These are phyloP conservation scores for Nicotiana tabacum DNA, from an alignment of 257 asterid genomes.

Conservation along the genomic window DNA sequence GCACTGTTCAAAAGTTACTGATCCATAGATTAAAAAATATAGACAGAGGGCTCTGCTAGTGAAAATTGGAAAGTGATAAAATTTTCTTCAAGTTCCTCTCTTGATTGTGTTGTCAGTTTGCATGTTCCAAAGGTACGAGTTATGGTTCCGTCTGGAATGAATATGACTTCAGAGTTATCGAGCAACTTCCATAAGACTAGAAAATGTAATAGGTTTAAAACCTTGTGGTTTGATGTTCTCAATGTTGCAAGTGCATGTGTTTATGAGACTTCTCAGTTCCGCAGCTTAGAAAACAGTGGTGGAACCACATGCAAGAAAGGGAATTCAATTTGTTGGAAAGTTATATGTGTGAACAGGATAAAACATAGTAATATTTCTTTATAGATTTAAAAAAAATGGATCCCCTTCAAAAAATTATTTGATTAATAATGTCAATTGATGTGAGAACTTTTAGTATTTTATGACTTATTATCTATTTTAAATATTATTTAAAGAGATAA, in stretches of 20 bases:
- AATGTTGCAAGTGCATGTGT: neutral
- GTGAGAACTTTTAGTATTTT: too few species aligned
- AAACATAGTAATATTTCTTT: too few species aligned
- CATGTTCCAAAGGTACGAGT: neutral
- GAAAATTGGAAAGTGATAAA: neutral
- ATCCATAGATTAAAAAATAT: neutral
- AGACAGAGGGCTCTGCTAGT: neutral
- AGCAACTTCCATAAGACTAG: neutral
- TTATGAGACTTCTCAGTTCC: neutral
- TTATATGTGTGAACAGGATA: too few species aligned
- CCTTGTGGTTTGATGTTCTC: neutral
- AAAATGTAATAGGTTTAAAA: neutral
- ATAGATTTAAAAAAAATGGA: too few species aligned
- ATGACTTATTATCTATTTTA: too few species aligned
- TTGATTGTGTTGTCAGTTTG: neutral
- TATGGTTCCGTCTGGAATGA: neutral
- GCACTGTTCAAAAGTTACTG: neutral
- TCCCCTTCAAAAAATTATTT: too few species aligned
- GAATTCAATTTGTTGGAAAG: too few species aligned
- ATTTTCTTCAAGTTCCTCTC: neutral
- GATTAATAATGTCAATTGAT: too few species aligned
- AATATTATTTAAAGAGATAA: too few species aligned
- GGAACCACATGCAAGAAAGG: too few species aligned
- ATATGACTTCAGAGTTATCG: neutral
- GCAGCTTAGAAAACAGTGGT: too few species aligned